Percentiles rank a stretch among this genome's conserved stretches.
These are phyloP conservation scores for Vitis labrusca DNA, from an alignment of 164 flowering plant species.

Conservation along the genomic window DNA sequence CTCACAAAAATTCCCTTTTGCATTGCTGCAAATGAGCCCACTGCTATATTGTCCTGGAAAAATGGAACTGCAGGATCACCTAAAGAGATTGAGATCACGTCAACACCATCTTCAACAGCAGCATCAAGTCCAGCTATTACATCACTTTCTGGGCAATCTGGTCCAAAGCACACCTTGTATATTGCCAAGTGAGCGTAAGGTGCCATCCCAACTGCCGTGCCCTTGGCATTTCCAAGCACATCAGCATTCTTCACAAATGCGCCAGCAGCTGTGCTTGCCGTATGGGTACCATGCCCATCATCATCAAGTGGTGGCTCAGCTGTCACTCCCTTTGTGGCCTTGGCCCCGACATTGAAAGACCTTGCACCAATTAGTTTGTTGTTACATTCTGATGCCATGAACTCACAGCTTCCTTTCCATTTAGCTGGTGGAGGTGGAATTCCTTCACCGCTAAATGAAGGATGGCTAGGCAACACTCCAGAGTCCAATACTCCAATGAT, in stretches of 20 bases:
- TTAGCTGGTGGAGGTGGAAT: conserved; percentile 50
- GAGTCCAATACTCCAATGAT: conserved; percentile 50
- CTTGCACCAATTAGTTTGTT: conserved; percentile 58
- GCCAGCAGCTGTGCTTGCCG: conserved; percentile 55
- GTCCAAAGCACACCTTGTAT: conserved; percentile 40
- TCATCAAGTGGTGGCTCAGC: conserved; percentile 28
- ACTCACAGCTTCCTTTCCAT: conserved; percentile 48
- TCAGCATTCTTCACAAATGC: conserved; percentile 35
- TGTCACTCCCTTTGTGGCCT: not conserved
- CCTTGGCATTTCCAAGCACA: conserved; percentile 40
- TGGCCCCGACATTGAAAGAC: conserved; percentile 16
- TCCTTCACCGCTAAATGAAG: conserved; percentile 42
- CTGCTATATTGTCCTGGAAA: conserved; percentile 26
- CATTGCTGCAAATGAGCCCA: conserved; percentile 48
- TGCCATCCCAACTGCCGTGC: conserved; percentile 57
- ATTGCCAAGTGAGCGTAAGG: conserved; percentile 50
- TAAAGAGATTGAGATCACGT: conserved; percentile 50
- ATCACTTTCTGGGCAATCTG: conserved; percentile 28
- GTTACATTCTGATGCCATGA: conserved; percentile 31
- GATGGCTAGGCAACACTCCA: conserved; percentile 45
- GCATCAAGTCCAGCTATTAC: conserved; percentile 48
- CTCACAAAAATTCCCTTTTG: conserved; percentile 54
- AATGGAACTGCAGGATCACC: conserved; percentile 25
- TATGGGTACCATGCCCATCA: conserved; percentile 59
- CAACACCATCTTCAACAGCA: conserved; percentile 59